Evolutionary conservation across 352 stramenopile species (phyloP).

Genomic region (Thraustochytrium sp.): DNA sequence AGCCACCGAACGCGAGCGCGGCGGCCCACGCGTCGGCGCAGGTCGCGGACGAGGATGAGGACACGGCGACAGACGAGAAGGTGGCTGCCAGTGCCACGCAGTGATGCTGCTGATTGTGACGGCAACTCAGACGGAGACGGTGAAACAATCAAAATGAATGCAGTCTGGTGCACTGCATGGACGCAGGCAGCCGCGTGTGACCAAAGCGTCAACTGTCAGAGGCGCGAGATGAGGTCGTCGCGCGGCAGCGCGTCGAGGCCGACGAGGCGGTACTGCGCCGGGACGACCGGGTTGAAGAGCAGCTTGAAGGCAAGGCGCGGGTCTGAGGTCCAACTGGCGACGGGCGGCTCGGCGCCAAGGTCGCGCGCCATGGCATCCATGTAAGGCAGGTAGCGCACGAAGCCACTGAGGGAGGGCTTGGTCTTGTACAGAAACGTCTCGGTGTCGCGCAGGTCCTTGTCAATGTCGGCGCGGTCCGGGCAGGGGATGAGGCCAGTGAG

Average conservation of each 20-base stretch:
- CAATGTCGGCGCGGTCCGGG: background rate
- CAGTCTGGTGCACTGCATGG: too few relatives aligned
- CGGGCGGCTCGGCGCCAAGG: background rate
- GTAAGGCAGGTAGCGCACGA: constrained; percentile 8
- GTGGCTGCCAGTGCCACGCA: too few relatives aligned
- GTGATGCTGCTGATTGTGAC: too few relatives aligned
- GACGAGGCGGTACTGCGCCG: background rate
- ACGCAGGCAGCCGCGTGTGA: too few relatives aligned
- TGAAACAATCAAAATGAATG: too few relatives aligned
- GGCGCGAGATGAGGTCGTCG: background rate
- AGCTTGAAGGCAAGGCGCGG: background rate
- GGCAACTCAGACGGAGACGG: too few relatives aligned
- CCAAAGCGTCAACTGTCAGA: too few relatives aligned
- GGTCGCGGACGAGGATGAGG: too few relatives aligned
- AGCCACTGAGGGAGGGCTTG: background rate
- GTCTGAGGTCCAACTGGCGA: background rate
- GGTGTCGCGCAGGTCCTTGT: background rate
- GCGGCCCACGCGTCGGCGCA: too few relatives aligned
- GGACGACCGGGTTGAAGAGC: background rate
- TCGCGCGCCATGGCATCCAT: background rate
- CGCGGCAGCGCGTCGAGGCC: background rate
- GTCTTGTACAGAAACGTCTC: background rate
- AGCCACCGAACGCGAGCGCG: too few relatives aligned
- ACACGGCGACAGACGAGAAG: too few relatives aligned
- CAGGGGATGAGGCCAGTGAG: background rate